Percentiles rank a stretch among this genome's conserved stretches.
Evolutionary conservation across 192 early-diverging fungal genomes (phyloP).

Genomic region (Gryganskiella cystojenkinii): DNA sequence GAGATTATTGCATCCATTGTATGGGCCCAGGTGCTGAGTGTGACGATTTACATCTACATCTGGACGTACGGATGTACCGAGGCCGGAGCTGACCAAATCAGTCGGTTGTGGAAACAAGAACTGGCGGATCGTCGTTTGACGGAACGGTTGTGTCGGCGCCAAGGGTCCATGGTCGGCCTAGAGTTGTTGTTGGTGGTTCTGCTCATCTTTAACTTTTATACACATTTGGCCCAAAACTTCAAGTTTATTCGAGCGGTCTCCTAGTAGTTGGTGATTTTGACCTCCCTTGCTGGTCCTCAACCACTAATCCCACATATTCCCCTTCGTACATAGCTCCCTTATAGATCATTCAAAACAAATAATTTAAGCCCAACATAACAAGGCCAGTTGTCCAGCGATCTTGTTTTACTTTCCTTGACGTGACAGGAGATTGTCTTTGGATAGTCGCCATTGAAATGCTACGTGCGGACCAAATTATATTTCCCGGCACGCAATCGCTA

Average conservation of each 20-base stretch:
- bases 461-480: too few species aligned
- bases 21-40: slow-evolving; percentile 39
- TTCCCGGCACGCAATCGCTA: too few species aligned
- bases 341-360: slow-evolving; percentile 2
- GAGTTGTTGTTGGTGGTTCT: slow-evolving; percentile 39
- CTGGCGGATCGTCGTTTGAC: slow-evolving; percentile 14
- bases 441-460: too few species aligned
- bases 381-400: too few species aligned
- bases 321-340: not conserved
- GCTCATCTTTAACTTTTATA: slow-evolving; percentile 52
- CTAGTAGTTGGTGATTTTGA: not conserved
- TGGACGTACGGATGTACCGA: slow-evolving; percentile 46
- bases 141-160: slow-evolving; percentile 28
- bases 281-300: not conserved
- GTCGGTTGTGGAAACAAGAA: slow-evolving; percentile 17
- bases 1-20: slow-evolving; percentile 49
- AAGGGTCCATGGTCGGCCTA: slow-evolving; percentile 45
- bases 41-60: slow-evolving; percentile 48
- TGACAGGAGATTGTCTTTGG: too few species aligned
- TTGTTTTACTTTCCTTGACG: too few species aligned
- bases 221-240: slow-evolving; percentile 46
- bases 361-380: too few species aligned
- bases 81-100: slow-evolving; percentile 11
- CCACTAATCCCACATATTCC: not conserved
- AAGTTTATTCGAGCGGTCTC: slow-evolving; percentile 39